Base-by-base conservation (phyloP, 768 basidiomycete genomes). In the Boletus subcaerulescens region DNA sequence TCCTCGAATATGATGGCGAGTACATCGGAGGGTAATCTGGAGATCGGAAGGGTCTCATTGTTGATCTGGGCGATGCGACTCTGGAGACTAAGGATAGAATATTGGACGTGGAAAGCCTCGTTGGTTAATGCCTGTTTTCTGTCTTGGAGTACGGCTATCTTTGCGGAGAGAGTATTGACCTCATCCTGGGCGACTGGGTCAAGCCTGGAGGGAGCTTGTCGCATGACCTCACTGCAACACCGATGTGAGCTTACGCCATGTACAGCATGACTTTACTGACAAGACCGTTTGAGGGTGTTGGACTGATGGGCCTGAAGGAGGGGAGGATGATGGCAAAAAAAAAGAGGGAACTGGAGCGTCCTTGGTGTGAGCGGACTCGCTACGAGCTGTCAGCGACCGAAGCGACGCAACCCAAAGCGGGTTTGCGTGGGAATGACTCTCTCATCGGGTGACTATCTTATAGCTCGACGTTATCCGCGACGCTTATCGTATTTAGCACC, bases 1-100 rank as follows among this genome's bases (percentile, higher is more conserved):
- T 70, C 70, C 49, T 70, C 71, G 24, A 70, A 70, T 43, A 70
- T 61, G 58, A 70, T 72, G 11, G 69, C 70, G 15, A 70, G 70
- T 10, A 70, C 64, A 53, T 70, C 69, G 5, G 71, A 65, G 12
- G 69, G 69, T 43, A 70, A 57, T 44, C 51, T 62, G 42, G 70
- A 61, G 29, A 70, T 60, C 33, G 69, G 70, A 17, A 62, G 66
- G 20, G 63, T 69, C 24, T 65, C 55, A 40, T 70, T 70, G 36
- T 62, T 65, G 56, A 70, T 72, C 33, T 63, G 68, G 29, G 69
- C 69, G 45, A 66, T 68, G 51, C 69, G 69, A 44, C 68, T 67
- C 49, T 70, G 68, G 42, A 72, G 63, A 5, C 48, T 57, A 47
- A 62, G 65, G 45, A 70, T 68, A 36, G 69, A 62, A 35, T 57